Evolutionary conservation across 2,329 filamentous ascomycete genomes (phyloP).

Genomic region (Colletotrichum sojae): DNA sequence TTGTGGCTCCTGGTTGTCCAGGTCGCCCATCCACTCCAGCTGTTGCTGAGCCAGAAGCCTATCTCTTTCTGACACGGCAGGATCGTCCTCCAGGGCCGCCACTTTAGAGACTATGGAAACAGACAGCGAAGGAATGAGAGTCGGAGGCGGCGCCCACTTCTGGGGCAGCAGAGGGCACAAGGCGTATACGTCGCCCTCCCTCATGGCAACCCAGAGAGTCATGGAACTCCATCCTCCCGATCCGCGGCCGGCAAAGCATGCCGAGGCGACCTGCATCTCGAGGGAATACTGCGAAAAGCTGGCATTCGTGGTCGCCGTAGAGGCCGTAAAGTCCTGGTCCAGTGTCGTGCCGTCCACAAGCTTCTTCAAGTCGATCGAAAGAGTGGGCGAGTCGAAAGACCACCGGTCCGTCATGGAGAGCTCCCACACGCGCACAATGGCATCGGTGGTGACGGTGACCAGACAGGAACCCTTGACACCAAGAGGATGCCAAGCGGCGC

Average conservation of each 20-base stretch:
- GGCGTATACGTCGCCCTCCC: constrained; percentile 92
- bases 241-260: constrained; percentile 78
- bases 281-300: constrained; percentile 90
- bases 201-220: constrained; percentile 98
- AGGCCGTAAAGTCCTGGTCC: constrained; percentile 87
- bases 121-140: constrained; percentile 85
- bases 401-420: constrained; percentile 85
- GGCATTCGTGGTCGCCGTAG: constrained; percentile 79
- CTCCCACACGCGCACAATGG: constrained; percentile 92
- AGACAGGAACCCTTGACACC: constrained; percentile 86
- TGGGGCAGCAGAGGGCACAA: constrained; percentile 90
- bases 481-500: constrained; percentile 92
- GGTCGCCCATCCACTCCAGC: constrained; percentile 76
- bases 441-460: constrained; percentile 90
- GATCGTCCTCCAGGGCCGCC: constrained; percentile 73
- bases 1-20: constrained; percentile 74
- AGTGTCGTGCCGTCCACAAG: constrained; percentile 86
- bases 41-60: constrained; percentile 75
- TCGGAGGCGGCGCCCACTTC: constrained; percentile 84
- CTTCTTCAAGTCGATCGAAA: constrained; percentile 91
- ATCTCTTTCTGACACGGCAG: constrained; percentile 63
- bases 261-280: constrained; percentile 94
- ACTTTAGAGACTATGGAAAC: constrained; percentile 85
- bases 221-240: constrained; percentile 93
- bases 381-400: constrained; percentile 86